Evolutionary conservation across 352 stramenopile genomes (phyloP), one percentile per base, ranked within the genome.

Genomic region (Globisporangium canariense): DNA sequence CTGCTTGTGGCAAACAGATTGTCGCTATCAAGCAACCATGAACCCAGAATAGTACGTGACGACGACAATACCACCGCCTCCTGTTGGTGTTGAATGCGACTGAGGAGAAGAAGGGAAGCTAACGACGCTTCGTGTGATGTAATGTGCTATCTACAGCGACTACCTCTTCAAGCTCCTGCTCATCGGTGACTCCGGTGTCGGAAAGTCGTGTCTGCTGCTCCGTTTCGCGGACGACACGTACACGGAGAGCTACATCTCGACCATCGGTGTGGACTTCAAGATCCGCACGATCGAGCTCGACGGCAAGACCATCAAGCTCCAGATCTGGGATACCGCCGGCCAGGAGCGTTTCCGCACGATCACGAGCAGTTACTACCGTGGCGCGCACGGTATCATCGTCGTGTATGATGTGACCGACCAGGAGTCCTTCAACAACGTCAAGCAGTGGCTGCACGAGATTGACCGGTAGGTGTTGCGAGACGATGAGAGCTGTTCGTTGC

Each of bases 241-340:
- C 89, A 99, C 97, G 61, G 97, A 99, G 75, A 98, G 92, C 67
- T 99, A 99, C 80, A 99, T 99, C 76, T 99, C 97, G 56, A 99
- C 98, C 62, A 99, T 99, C 78, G 98, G 98, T 74, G 97, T 99
- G 46, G 97, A 99, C 81, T 99, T 99, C 83, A 99, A 99, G 97
- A 99, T 99, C 81, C 96, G 97, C 73, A 99, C 97, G 51, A 99
- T 99, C 68, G 95, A 99, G 71, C 77, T 99, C 56, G 98, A 99
- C 74, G 96, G 93, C 67, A 99, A 99, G 86, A 99, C 94, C 58
- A 98, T 99, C 83, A 99, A 99, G 86, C 89, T 99, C 47, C 97
- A 99, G 87, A 99, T 99, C 83, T 99, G 98, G 98, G 98, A 99
- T 81, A 99, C 98, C 28, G 98, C 98, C 43, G 98, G 98, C 62